phyloP scores from a whole-genome alignment of 2,329 filamentous ascomycete genomes.

The Talaromyces sp. region DNA sequence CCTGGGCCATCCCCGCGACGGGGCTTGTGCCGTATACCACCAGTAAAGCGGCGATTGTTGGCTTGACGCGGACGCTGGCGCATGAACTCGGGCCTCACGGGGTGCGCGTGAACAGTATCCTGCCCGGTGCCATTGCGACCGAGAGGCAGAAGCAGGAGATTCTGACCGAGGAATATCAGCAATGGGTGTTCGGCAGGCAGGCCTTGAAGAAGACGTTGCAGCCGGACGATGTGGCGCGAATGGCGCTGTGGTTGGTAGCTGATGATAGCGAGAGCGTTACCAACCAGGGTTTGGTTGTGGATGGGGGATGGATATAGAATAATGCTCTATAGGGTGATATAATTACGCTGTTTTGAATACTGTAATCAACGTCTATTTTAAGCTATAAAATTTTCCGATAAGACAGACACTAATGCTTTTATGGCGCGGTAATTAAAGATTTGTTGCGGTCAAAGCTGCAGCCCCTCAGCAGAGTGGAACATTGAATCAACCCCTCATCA shows the following conservation, averaged over 20 bases:
- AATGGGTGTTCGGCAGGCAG: constrained; percentile 36
- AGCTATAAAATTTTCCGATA: background rate
- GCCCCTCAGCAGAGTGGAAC: background rate
- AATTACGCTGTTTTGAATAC: background rate
- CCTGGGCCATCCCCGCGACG: constrained; percentile 32
- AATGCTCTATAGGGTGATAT: background rate
- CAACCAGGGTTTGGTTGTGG: constrained; percentile 39
- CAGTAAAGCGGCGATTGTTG: constrained; percentile 37
- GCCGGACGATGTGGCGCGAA: constrained; percentile 42
- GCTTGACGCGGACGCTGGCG: constrained; percentile 36
- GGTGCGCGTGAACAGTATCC: constrained; percentile 46
- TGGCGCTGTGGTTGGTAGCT: constrained; percentile 44
- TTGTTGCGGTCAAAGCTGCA: background rate
- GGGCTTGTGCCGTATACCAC: constrained; percentile 33
- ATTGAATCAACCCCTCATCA: background rate
- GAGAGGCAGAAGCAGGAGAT: constrained; percentile 42
- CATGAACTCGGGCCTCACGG: constrained; percentile 34
- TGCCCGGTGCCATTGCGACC: constrained; percentile 48
- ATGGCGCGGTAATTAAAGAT: background rate
- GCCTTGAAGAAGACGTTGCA: constrained; percentile 37
- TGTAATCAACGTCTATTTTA: background rate
- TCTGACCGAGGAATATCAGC: constrained; percentile 37
- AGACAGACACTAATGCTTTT: background rate
- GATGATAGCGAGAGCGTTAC: constrained; percentile 48
- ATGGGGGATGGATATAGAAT: constrained; percentile 20